Base-by-base conservation (phyloP, 225 moss, liverwort and hornwort genomes). In the Climacium dendroides region DNA sequence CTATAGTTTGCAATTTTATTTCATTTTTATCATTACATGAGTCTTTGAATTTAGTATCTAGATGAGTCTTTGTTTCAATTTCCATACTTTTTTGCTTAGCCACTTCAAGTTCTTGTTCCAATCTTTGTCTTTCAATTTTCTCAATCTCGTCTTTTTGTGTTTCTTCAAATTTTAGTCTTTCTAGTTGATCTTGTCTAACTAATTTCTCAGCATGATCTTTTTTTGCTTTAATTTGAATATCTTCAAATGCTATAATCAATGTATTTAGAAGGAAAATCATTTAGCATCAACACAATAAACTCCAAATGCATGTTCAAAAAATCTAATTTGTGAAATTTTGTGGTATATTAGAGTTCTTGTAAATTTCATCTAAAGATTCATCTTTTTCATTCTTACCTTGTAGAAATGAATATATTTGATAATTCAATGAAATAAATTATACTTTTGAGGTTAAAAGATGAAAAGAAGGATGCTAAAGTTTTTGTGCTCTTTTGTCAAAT, bases 181-280 rank as follows among this genome's bases (percentile, higher is more conserved):
- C 83, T 52, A 92, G 11, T 73, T 75, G 88, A 41, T 87, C 85
- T 55, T 63, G 88, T 80, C 74, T 88, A 1, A 76, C 14, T 66
- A 91, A 85, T 54, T 90, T 90, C 59, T 89, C 78, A 14, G 5
- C 55, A 41, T 92, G 78, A 29, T 91, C 90, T n/a, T 87, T 91
- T 30, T 73, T 94, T 35, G 95, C 96, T 66, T 91, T 95, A 32
- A 86, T 80, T 89, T 95, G 91, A 78, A 97, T 94, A 53, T 96
- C 95, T 88, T 97, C 92, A 93, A 97, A 97, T 71, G 83, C 95
- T 97, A 47, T 55, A 34, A 48, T 48, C 45, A 52, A 50, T 54
- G 2, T 6, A 25, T 32, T 81, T 60, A 2, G 6, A 43, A 47
- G 8, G 5, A n/a, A 15, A 15, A 2, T 6, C 12, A 22, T 54